These are phyloP conservation scores for Mycotypha africana DNA, from an alignment of 371 early-diverging fungal species.

Conservation along the genomic window DNA sequence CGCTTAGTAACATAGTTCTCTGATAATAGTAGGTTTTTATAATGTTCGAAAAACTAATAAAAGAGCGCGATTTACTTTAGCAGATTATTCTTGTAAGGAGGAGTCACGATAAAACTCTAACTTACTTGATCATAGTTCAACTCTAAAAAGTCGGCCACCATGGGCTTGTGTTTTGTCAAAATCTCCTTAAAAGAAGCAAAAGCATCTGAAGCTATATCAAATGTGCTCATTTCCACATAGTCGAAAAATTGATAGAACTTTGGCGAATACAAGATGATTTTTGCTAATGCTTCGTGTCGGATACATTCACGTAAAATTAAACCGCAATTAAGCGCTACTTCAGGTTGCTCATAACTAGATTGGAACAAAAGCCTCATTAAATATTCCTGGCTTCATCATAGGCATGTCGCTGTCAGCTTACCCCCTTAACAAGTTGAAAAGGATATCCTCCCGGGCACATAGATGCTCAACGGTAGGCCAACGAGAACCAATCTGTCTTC, in stretches of 20 bases:
- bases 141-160: conserved; percentile 88
- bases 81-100: not conserved
- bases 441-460: conserved; percentile 72
- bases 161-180: conserved; percentile 88
- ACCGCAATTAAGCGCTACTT: conserved; percentile 95
- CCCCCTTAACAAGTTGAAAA: conserved; percentile 79
- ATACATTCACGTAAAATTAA: conserved; percentile 95
- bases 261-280: conserved; percentile 74
- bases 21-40: conserved; percentile 79
- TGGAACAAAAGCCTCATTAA: not conserved
- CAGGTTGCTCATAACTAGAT: conserved; percentile 85
- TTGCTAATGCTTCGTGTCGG: conserved; percentile 89
- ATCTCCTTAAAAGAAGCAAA: conserved; percentile 97
- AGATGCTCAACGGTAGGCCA: conserved; percentile 96
- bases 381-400: no score
- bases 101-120: not conserved
- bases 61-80: not conserved
- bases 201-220: conserved; percentile 97
- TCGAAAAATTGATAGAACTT: conserved; percentile 90
- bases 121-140: conserved; percentile 86
- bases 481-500: conserved; percentile 91
- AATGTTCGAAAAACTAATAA: conserved; percentile 82
- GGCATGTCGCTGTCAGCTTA: no score
- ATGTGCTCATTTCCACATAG: conserved; percentile 94
- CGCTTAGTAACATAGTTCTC: conserved; percentile 96